Evolutionary conservation across 352 stramenopile species (phyloP), one percentile per base, ranked within the genome.

Genomic region (Globisporangium spiculum): DNA sequence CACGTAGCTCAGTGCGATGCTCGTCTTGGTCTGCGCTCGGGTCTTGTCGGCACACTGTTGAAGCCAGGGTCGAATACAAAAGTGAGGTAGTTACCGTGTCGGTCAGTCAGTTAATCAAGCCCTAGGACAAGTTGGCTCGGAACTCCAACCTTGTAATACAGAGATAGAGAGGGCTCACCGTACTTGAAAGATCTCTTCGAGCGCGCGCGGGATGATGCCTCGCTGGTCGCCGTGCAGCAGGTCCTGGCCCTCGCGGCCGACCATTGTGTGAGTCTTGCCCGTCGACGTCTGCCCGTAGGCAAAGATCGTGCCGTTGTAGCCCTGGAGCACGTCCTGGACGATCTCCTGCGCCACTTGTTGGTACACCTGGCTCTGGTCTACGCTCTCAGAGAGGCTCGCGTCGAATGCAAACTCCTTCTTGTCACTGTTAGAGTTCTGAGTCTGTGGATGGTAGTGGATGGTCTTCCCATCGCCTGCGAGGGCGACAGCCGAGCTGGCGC

Each of bases 271-370:
- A 1, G 83, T 90, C 71, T 93, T 91, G 59, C 81, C 84, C 16
- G 77, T 88, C 32, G 78, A 71, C 32, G 83, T 91, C 44, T 92
- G 83, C 5, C 99, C 93, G 66, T 98, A 98, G 27, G 88, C 82
- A 24, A 89, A 94, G 6, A 84, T 91, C 4, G 93, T 85, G 36
- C 81, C 87, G 60, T 98, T 83, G 73, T 99, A 99, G 34, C 99
- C 94, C 68, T 98, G 34, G 34, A 92, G 77, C n/a, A 89, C 82
- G 57, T 89, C 79, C 48, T 83, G 73, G 6, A 93, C 76, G 46
- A 93, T 75, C 30, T 84, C 75, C 18, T 70, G 72, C n/a, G 83
- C 83, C 9, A 81, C 83, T 2, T 65, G 66, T 16, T 80, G 57
- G 69, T 91, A 93, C 9, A 91, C 78, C 18, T 63, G 72, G 20